Evolutionary conservation across 768 basidiomycete genomes (phyloP).

Genomic region (Cystobasidium onofrii): DNA sequence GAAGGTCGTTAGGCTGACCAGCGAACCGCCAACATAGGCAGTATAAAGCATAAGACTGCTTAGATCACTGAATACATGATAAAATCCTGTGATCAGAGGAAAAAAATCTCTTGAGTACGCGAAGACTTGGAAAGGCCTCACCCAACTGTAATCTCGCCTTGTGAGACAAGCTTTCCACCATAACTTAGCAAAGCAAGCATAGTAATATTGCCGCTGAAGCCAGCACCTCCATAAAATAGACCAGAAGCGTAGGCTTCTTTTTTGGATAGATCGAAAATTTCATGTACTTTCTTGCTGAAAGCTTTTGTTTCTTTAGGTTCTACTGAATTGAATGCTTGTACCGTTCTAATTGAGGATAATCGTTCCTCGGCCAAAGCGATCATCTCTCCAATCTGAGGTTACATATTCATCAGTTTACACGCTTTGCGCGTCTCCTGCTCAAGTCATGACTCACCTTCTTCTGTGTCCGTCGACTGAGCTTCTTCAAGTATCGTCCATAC

Average conservation of each 20-base stretch:
- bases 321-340: constrained; percentile 80
- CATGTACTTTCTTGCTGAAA: constrained; percentile 58
- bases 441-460: constrained; percentile 47
- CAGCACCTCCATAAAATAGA: constrained; percentile 70
- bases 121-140: no score
- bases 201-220: constrained; percentile 62
- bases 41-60: constrained; percentile 83
- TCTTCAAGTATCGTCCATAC: constrained; percentile 90
- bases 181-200: constrained; percentile 81
- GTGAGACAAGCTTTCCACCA: constrained; percentile 83
- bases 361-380: constrained; percentile 76
- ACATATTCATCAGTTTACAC: neutral
- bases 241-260: constrained; percentile 70
- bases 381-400: constrained; percentile 27
- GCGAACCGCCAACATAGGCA: constrained; percentile 71
- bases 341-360: constrained; percentile 73
- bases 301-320: constrained; percentile 64
- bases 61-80: constrained; percentile 52
- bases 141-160: constrained; percentile 79
- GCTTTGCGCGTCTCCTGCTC: neutral
- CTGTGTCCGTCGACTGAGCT: constrained; percentile 81
- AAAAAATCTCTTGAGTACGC: no score
- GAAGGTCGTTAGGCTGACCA: constrained; percentile 50
- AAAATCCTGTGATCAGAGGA: no score
- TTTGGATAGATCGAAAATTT: constrained; percentile 64